Base-by-base conservation (phyloP, 2,329 filamentous ascomycete genomes). In the Amauroascus niger region DNA sequence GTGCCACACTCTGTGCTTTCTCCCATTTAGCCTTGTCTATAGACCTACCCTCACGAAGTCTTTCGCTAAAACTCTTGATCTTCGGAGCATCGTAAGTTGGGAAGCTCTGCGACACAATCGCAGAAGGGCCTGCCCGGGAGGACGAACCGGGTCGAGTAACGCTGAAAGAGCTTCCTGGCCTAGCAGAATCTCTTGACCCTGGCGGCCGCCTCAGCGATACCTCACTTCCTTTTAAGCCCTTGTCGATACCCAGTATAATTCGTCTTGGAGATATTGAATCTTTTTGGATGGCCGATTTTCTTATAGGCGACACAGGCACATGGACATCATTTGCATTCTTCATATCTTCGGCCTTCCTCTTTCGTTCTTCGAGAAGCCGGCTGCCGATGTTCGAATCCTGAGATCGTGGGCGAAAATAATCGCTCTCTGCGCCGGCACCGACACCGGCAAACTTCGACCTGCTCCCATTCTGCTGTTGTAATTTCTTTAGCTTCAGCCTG, bases 161-260 rank as follows among this genome's bases (percentile, higher is more conserved):
- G 14, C 63, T 64, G 45, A 64, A 58, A 33, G 64, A 62, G 49
- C 65, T 67, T 22, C 59, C 59, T 58, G 67, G 61, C 47, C 69
- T 65, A 59, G 63, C 52, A 56, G 59, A 55, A 6, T 58, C 47
- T 45, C 57, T 63, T 28, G 64, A 62, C 45, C 59, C 65, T 20
- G 45, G 68, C 2, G 87, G 82, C 59, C 88, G 78, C 68, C 87
- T 93, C 26, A 97, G 72, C 2, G 90, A 96, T 30, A 97, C 77
- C 62, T 96, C 88, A 55, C 81, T 81, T 1, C 84, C 89, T 61
- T 78, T 85, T 33, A 90, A 73, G 0, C 88, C 89, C 66, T 95
- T 94, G 69, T 95, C 90, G 57, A 97, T 94, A 4, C 93, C 91
- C 14, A 97, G 69, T 16, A 88, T 70, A 13, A 93, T 80, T 56